Percentiles rank a stretch among this genome's conserved stretches.
Evolutionary conservation across 169 alveolate species (phyloP).

Genomic region (Plasmodium ovale): DNA sequence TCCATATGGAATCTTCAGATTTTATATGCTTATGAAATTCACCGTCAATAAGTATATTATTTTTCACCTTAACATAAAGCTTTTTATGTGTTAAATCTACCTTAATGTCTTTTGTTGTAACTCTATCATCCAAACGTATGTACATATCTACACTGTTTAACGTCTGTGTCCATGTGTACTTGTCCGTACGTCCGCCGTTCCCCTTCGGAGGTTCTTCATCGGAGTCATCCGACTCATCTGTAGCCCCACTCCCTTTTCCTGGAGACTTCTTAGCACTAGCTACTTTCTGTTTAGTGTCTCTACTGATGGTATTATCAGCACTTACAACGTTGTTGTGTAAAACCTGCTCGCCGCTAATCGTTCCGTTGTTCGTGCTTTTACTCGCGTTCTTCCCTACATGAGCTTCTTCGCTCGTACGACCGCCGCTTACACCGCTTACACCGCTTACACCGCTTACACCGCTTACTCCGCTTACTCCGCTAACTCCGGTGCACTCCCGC

Average conservation of each 20-base stretch:
- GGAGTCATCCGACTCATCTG: slow-evolving; percentile 31
- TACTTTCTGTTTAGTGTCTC: too few species aligned
- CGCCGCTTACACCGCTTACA: too few species aligned
- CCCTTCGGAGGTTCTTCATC: slow-evolving; percentile 78
- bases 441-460: too few species aligned
- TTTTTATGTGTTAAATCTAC: slow-evolving; percentile 80
- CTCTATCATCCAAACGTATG: slow-evolving; percentile 73
- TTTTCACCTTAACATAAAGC: slow-evolving; percentile 84
- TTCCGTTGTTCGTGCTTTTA: too few species aligned
- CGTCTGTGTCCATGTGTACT: slow-evolving; percentile 95
- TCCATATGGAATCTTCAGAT: slow-evolving; percentile 96
- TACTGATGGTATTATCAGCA: too few species aligned
- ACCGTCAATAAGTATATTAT: slow-evolving; percentile 89
- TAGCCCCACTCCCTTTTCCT: slow-evolving; percentile 10
- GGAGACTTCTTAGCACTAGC: too few species aligned
- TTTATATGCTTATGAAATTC: slow-evolving; percentile 92
- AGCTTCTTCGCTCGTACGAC: too few species aligned
- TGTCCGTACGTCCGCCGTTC: slow-evolving; percentile 86
- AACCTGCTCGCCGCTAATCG: too few species aligned
- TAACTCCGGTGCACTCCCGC: slow-evolving; percentile 66
- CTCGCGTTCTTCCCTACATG: too few species aligned
- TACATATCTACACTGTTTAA: slow-evolving; percentile 84
- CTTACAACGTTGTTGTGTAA: too few species aligned
- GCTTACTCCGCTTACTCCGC: too few species aligned
- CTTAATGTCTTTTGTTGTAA: slow-evolving; percentile 79